phyloP scores from a whole-genome alignment of 148 eudicot species.

The Dianthus caryophyllus region DNA sequence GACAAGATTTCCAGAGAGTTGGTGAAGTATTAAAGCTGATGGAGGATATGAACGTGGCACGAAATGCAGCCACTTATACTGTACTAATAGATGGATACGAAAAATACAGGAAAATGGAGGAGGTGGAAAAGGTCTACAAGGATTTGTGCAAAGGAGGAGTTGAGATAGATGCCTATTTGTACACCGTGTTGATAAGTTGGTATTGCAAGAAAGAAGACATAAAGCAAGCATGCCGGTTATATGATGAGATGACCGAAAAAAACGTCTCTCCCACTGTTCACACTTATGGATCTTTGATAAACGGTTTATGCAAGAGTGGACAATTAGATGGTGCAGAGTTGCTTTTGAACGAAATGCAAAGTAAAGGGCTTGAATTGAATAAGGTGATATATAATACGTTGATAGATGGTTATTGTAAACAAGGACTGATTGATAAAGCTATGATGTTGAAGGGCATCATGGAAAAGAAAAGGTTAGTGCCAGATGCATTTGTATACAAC shows the following conservation, averaged over 20 bases:
- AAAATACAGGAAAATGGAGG: conserved; percentile 40
- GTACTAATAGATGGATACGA: conserved; percentile 50
- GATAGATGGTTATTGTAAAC: conserved; percentile 67
- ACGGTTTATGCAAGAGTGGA: conserved; percentile 75
- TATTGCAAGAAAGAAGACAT: conserved; percentile 44
- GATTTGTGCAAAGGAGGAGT: conserved; percentile 52
- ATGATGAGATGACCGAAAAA: conserved; percentile 69
- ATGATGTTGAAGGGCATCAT: conserved; percentile 41
- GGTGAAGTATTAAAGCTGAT: conserved; percentile 40
- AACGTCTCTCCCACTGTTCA: conserved; percentile 57
- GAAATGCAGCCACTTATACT: conserved; percentile 64
- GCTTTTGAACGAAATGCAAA: conserved; percentile 72
- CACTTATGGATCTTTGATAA: conserved; percentile 65
- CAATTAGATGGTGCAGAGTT: conserved; percentile 61
- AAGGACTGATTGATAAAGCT: conserved; percentile 68
- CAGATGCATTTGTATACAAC: conserved; percentile 52
- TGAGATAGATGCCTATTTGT: conserved; percentile 45
- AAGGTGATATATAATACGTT: conserved; percentile 59
- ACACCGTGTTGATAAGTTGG: conserved; percentile 56
- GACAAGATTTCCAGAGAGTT: conserved; percentile 35
- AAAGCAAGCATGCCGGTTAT: conserved; percentile 55
- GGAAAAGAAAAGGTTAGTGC: conserved; percentile 62
- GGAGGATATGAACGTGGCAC: conserved; percentile 47
- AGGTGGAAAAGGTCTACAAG: conserved; percentile 51
- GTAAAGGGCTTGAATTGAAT: conserved; percentile 59